Evolutionary conservation across 2,329 filamentous ascomycete species (phyloP).

Genomic region (Incumbomyces lentus): DNA sequence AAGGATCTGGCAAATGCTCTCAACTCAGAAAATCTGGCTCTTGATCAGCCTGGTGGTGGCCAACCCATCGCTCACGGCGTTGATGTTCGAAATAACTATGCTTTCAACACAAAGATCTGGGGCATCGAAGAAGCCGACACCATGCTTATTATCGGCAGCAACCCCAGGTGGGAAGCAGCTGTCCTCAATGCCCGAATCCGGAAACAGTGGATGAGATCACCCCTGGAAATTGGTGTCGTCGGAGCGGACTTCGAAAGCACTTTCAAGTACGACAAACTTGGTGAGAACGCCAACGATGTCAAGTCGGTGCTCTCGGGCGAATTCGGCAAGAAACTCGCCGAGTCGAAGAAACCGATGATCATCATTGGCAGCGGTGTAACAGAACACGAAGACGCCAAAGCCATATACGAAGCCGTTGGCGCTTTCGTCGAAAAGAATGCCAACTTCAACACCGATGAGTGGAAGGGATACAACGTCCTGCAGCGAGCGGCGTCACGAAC

Average conservation of each 20-base stretch:
- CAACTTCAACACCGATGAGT: slow-evolving; percentile 80
- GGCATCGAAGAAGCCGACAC: slow-evolving; percentile 89
- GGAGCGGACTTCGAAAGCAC: slow-evolving; percentile 88
- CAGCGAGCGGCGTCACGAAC: slow-evolving; percentile 86
- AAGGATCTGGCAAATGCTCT: slow-evolving; percentile 97
- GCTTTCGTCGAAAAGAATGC: slow-evolving; percentile 85
- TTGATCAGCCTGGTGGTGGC: slow-evolving; percentile 78
- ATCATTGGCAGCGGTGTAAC: slow-evolving; percentile 85
- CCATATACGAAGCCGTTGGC: slow-evolving; percentile 85
- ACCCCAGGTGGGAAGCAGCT: slow-evolving; percentile 88
- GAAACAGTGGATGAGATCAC: slow-evolving; percentile 94
- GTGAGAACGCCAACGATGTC: slow-evolving; percentile 64
- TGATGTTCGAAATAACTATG: slow-evolving; percentile 86
- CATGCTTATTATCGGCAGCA: slow-evolving; percentile 87
- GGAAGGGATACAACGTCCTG: slow-evolving; percentile 96
- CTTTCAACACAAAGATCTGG: slow-evolving; percentile 91
- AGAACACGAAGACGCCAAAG: slow-evolving; percentile 83
- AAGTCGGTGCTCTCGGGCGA: slow-evolving; percentile 75
- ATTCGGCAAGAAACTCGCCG: slow-evolving; percentile 85
- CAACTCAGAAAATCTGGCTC: slow-evolving; percentile 86
- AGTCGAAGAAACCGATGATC: slow-evolving; percentile 90
- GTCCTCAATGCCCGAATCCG: slow-evolving; percentile 92
- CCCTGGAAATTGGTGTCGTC: slow-evolving; percentile 83
- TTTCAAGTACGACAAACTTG: slow-evolving; percentile 89
- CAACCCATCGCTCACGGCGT: slow-evolving; percentile 82